Evolutionary conservation across 371 early-diverging fungal species (phyloP).

Genomic region (Rhizopus stolonifer): DNA sequence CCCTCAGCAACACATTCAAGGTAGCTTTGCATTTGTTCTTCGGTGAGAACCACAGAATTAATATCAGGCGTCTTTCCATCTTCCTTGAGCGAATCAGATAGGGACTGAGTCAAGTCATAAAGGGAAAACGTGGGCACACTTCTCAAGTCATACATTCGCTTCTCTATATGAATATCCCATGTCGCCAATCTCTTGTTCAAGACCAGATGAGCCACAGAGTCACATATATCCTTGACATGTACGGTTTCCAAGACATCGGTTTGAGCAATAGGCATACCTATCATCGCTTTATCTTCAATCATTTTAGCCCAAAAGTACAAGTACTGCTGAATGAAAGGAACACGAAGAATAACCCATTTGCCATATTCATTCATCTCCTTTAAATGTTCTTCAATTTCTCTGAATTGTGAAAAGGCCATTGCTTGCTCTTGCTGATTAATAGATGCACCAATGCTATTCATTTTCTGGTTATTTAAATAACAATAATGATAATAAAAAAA

Average conservation of each 20-base stretch:
- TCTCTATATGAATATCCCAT: conserved; percentile 1
- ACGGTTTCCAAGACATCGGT: conserved; percentile 11
- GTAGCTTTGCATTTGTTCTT: conserved; percentile 8
- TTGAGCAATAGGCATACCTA: conserved; percentile 17
- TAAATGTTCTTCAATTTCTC: conserved; percentile 5
- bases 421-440: background rate
- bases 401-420: background rate
- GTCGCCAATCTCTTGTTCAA: conserved; percentile 6
- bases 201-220: conserved; percentile 6
- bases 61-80: background rate
- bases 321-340: conserved; percentile 26
- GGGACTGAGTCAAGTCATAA: too few species aligned
- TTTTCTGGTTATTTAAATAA: too few species aligned
- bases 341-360: conserved; percentile 9
- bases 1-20: background rate
- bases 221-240: conserved; percentile 20
- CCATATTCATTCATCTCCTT: conserved; percentile 3
- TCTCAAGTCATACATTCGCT: conserved; percentile 14
- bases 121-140: too few species aligned
- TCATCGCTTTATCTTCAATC: conserved; percentile 17
- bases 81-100: conserved; percentile 3
- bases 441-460: conserved; percentile 3
- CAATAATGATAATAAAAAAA: too few species aligned
- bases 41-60: conserved; percentile 3
- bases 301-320: conserved; percentile 24